A percentile compares a stretch with the other conserved stretches of the same genome.
phyloP scores from a whole-genome alignment of 495 filamentous ascomycete species.

The Saxophila tyrrhenica region DNA sequence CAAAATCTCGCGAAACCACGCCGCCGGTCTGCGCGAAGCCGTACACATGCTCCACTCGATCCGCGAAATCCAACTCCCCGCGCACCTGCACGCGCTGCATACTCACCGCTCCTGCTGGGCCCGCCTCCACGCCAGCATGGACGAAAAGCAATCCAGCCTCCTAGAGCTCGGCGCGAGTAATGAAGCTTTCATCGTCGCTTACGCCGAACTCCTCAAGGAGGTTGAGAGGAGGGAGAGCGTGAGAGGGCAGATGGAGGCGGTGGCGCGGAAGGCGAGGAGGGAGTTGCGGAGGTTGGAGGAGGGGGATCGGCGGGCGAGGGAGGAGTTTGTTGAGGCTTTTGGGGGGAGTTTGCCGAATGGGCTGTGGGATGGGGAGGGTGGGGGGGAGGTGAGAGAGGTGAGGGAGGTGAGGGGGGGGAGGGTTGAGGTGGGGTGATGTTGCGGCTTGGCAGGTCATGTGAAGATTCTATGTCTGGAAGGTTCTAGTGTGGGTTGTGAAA shows the following conservation, averaged over 20 bases:
- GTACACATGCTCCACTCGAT: constrained; percentile 59
- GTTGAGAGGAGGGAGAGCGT: constrained; percentile 58
- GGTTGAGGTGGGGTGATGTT: constrained; percentile 39
- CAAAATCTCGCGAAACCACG: constrained; percentile 39
- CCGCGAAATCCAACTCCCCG: constrained; percentile 25
- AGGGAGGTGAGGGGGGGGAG: not conserved
- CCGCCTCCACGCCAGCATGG: constrained; percentile 57
- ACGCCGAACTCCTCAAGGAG: constrained; percentile 74
- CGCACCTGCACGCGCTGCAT: constrained; percentile 56
- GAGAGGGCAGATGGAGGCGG: constrained; percentile 58
- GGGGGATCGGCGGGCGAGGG: constrained; percentile 62
- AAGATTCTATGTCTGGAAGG: too few species aligned
- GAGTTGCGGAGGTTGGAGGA: constrained; percentile 63
- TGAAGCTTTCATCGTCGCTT: constrained; percentile 70
- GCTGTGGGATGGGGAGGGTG: constrained; percentile 59
- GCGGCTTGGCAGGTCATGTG: too few species aligned
- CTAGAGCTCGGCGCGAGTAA: constrained; percentile 64
- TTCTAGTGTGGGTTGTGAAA: too few species aligned
- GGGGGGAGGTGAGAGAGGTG: not conserved
- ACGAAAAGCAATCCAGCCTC: constrained; percentile 58
- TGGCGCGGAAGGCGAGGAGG: constrained; percentile 61
- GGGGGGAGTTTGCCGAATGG: constrained; percentile 81
- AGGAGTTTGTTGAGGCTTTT: constrained; percentile 67
- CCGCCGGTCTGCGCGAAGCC: constrained; percentile 40
- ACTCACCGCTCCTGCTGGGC: constrained; percentile 67